Conservation (phyloP, 768 basidiomycete species). For the Psilocybe cubensis region DNA sequence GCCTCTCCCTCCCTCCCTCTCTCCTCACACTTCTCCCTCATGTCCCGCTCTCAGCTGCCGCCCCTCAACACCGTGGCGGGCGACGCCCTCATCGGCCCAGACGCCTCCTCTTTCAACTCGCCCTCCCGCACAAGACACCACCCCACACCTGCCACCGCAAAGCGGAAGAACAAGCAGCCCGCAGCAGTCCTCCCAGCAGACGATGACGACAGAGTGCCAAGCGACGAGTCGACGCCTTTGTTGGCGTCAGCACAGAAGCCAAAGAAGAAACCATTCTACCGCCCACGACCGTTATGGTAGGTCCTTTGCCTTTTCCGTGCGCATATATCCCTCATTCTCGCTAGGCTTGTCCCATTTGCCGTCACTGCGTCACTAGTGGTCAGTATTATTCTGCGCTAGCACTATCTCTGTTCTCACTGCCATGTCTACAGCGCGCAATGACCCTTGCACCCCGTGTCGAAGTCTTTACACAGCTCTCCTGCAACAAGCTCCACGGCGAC, state of each 20-base stretch:
- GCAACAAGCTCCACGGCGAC: constrained; percentile 53
- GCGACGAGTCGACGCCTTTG: constrained; percentile 20
- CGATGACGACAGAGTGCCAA: background rate
- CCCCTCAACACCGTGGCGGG: constrained; percentile 16
- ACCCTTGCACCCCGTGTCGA: constrained; percentile 81
- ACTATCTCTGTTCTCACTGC: constrained; percentile 12
- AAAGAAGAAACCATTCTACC: constrained; percentile 52
- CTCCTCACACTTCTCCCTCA: background rate
- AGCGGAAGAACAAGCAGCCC: background rate
- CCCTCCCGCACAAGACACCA: background rate
- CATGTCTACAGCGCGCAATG: constrained; percentile 71
- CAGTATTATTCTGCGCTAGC: constrained; percentile 29
- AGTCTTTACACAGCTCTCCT: constrained; percentile 80
- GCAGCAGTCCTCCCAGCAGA: background rate
- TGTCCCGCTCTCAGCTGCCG: constrained; percentile 4
- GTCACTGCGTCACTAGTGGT: constrained; percentile 68
- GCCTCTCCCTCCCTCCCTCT: background rate
- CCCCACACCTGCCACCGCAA: background rate
- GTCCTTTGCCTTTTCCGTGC: constrained; percentile 4
- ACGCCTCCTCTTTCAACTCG: background rate
- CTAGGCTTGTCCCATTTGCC: constrained; percentile 81
- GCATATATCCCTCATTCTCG: constrained; percentile 13
- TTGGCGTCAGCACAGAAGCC: constrained; percentile 8
- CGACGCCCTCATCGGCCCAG: constrained; percentile 20
- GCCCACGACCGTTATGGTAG: constrained; percentile 54